Evolutionary conservation across 495 filamentous ascomycete species (phyloP), one percentile per base, ranked within the genome.

Genomic region (Rostrohypoxylon terebratum): DNA sequence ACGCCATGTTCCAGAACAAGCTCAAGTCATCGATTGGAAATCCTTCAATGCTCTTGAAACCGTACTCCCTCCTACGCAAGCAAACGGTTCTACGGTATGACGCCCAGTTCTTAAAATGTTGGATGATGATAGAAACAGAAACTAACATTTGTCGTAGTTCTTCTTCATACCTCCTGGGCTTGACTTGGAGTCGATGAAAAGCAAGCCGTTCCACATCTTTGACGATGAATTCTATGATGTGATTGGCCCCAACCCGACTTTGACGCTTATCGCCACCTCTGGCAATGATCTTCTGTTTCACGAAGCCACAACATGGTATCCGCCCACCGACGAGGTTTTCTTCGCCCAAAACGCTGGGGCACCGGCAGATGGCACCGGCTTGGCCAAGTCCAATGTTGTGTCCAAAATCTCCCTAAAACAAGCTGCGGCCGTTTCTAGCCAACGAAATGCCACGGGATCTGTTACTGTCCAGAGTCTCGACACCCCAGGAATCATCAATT

Each of bases 281-380:
- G 77, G 71, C 48, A 77, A 66, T 21, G 78, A 86, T 45, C 85
- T 83, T 11, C 62, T 86, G 6, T 87, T 82, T 44, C 85, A 87
- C 25, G 85, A 87, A 69, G 85, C 85, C 21, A 77, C 82, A 2
- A 82, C 85, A 1, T 87, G 85, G 84, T 86, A 77, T 36, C 82
- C 79, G 3, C 72, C 75, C 40, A 85, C 79, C 1, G 83, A 87
- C 38, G 85, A 87, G 65, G 76, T 84, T 20, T 87, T 87, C 75
- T 87, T 87, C 48, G 83, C 80, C 13, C 85, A 87, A 62, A 86
- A 82, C 60, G 85, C 85, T 1, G 85, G 85, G 0, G 75, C 78
- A 7, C 63, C 75, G 10, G 80, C 79, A 20, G 77, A 84, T 6
- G 81, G 83, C 20, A 87, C 85, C 11, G 85, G 85, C 1, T 72